phyloP scores from a whole-genome alignment of 202 grass and related monocot genomes.

The Bolboschoenoplectus hybrid region DNA sequence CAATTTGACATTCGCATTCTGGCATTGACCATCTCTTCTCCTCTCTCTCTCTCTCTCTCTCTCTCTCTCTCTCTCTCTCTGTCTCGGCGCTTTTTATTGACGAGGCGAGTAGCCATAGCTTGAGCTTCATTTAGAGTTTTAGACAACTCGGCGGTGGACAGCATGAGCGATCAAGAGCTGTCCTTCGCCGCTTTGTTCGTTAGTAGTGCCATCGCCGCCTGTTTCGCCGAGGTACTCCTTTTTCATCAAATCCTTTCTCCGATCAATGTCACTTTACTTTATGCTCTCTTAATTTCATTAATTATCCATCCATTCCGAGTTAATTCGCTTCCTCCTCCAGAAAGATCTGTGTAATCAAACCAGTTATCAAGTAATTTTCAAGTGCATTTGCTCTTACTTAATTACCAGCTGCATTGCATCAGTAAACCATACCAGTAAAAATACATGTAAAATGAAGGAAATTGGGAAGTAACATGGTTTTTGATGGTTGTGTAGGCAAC shows the following conservation, averaged over 20 bases:
- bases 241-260: neutral
- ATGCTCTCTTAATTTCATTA: neutral
- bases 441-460: neutral
- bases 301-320: neutral
- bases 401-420: neutral
- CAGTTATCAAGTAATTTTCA: neutral
- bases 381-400: neutral
- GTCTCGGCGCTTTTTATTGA: neutral
- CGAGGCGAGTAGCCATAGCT: constrained; percentile 11
- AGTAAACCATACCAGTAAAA: neutral
- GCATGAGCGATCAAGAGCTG: constrained; percentile 49
- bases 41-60: constrained; percentile 18
- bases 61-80: neutral
- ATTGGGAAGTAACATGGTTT: neutral
- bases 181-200: constrained; percentile 68
- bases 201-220: constrained; percentile 86
- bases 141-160: neutral
- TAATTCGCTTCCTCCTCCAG: neutral
- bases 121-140: neutral
- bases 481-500: constrained; percentile 54
- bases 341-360: neutral
- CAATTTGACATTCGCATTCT: constrained; percentile 30
- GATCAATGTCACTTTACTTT: neutral
- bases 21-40: constrained; percentile 25
- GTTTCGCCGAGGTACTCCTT: constrained; percentile 73